A percentile compares a stretch with the other conserved stretches of the same genome.
phyloP scores from a whole-genome alignment of 495 filamentous ascomycete species.

The Pseudevernia furfuracea region DNA sequence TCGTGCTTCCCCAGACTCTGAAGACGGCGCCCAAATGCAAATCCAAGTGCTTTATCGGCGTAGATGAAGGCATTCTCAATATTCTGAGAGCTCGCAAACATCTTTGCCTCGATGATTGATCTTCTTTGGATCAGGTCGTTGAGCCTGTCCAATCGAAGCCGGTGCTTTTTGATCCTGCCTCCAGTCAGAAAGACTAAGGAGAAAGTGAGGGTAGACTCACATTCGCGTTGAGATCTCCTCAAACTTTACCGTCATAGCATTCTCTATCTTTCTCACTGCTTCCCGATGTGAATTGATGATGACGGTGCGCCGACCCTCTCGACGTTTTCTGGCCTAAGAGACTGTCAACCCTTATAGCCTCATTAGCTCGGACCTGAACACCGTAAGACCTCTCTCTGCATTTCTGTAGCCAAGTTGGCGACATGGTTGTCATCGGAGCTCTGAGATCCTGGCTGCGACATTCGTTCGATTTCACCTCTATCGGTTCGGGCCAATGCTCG shows the following conservation, averaged over 20 bases:
- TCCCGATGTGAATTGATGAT: slow-evolving; percentile 26
- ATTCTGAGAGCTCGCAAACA: slow-evolving; percentile 13
- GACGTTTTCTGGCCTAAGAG: slow-evolving; percentile 26
- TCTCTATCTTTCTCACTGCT: slow-evolving; percentile 22
- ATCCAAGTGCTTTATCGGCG: slow-evolving; percentile 13
- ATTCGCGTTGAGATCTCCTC: slow-evolving; percentile 13
- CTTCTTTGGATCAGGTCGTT: slow-evolving; percentile 12
- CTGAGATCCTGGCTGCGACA: slow-evolving; percentile 12
- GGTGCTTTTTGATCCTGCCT: slow-evolving; percentile 11
- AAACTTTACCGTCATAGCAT: slow-evolving; percentile 1
- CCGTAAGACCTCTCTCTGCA: slow-evolving; percentile 17
- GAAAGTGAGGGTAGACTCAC: background rate
- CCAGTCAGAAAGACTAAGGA: background rate
- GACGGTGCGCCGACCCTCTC: slow-evolving; percentile 23
- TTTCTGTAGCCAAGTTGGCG: slow-evolving; percentile 20
- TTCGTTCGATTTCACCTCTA: background rate
- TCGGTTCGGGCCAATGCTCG: slow-evolving; percentile 21
- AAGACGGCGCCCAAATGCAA: slow-evolving; percentile 6
- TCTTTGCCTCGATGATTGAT: slow-evolving; percentile 20
- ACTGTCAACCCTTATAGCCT: background rate
- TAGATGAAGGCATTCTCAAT: slow-evolving; percentile 18
- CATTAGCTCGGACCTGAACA: background rate
- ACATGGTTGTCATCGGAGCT: slow-evolving; percentile 17
- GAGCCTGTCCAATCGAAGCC: slow-evolving; percentile 13
- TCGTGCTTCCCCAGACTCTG: background rate